Evolutionary conservation across 495 filamentous ascomycete species (phyloP).

Genomic region (Talaromyces liani): DNA sequence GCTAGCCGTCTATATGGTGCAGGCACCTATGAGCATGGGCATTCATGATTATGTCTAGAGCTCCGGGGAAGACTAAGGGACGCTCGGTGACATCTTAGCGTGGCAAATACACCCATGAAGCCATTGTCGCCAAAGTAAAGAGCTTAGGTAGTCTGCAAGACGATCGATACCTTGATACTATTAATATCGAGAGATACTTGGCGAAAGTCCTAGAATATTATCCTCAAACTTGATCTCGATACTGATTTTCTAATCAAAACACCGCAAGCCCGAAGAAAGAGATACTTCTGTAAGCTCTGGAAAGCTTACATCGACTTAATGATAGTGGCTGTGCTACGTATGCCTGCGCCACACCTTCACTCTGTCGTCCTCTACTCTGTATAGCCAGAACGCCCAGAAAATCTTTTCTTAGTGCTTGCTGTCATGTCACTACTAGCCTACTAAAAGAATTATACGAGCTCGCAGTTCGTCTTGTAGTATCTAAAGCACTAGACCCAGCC

Average conservation of each 20-base stretch:
- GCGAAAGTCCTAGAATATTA: background rate
- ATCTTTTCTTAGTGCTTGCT: background rate
- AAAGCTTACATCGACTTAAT: background rate
- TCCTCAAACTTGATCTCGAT: background rate
- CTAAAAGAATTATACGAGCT: background rate
- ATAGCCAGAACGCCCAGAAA: background rate
- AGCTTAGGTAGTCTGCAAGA: background rate
- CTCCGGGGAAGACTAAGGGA: background rate
- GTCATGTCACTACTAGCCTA: background rate
- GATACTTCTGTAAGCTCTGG: background rate
- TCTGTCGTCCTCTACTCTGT: background rate
- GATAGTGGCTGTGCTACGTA: background rate
- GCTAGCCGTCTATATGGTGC: background rate
- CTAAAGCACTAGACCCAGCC: background rate
- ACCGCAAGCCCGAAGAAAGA: background rate
- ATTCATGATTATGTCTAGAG: background rate
- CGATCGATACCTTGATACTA: background rate
- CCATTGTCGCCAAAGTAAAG: background rate
- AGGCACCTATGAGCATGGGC: background rate
- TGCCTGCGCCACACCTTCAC: background rate
- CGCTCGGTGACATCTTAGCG: background rate
- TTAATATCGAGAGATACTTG: background rate
- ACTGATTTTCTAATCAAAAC: background rate
- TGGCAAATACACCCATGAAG: background rate
- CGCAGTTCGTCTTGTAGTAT: no score